A percentile compares a stretch with the other conserved stretches of the same genome.
phyloP scores from a whole-genome alignment of 495 filamentous ascomycete species.

The Hypomontagnella monticulosa region DNA sequence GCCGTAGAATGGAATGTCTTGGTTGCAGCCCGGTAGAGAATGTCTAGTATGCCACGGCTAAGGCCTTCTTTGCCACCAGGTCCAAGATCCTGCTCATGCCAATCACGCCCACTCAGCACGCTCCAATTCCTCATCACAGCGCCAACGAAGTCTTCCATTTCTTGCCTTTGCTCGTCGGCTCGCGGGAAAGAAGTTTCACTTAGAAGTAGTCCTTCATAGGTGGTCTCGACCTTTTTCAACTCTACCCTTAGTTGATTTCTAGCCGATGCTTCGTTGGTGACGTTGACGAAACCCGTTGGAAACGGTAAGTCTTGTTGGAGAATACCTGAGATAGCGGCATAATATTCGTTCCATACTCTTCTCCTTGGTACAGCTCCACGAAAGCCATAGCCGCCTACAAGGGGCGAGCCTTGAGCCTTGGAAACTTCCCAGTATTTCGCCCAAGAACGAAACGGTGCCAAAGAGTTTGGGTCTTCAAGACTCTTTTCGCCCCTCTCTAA shows the following conservation, averaged over 20 bases:
- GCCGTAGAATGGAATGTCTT: constrained; percentile 94
- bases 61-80: constrained; percentile 78
- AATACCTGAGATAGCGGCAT: constrained; percentile 73
- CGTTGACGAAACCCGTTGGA: constrained; percentile 55
- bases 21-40: constrained; percentile 85
- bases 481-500: constrained; percentile 55
- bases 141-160: constrained; percentile 83
- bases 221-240: constrained; percentile 75
- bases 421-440: constrained; percentile 63
- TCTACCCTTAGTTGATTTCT: constrained; percentile 74
- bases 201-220: constrained; percentile 77
- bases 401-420: constrained; percentile 45
- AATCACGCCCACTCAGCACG: constrained; percentile 75
- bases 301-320: constrained; percentile 63
- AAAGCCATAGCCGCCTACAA: constrained; percentile 58
- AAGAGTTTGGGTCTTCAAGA: constrained; percentile 58
- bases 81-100: constrained; percentile 80
- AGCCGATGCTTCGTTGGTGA: constrained; percentile 57
- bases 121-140: constrained; percentile 86
- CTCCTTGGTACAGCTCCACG: constrained; percentile 61
- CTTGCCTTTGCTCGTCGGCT: constrained; percentile 75
- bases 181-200: constrained; percentile 82
- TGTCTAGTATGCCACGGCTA: constrained; percentile 78
- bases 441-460: constrained; percentile 71
- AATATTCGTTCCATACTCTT: constrained; percentile 83